These are phyloP conservation scores for Eucalyptus regnans DNA, from an alignment of 345 rosid genomes.

Conservation along the genomic window DNA sequence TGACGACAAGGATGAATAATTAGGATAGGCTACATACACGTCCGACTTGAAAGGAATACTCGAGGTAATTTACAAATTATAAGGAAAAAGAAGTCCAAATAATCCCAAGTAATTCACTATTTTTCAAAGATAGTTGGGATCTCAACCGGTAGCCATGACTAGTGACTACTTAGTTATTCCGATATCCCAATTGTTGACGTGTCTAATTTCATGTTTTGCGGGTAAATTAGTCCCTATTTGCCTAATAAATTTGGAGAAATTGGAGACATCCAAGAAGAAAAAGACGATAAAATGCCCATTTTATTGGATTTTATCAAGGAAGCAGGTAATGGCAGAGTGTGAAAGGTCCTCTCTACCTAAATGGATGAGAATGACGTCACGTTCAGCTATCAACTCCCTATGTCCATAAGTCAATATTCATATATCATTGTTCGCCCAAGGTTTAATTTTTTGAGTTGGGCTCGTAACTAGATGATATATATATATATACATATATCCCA, in stretches of 20 bases:
- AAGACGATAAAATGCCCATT: neutral
- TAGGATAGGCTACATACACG: rapidly evolving
- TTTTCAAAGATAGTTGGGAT: neutral
- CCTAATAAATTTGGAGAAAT: neutral
- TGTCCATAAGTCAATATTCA: neutral
- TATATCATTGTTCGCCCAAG: rapidly evolving
- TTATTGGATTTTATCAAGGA: too few relatives aligned
- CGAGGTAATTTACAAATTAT: neutral
- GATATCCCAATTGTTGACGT: neutral
- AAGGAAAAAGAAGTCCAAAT: too few relatives aligned
- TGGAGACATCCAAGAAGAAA: rapidly evolving
- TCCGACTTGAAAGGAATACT: rapidly evolving
- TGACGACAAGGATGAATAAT: rapidly evolving
- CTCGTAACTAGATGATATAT: too few relatives aligned
- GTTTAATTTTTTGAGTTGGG: too few relatives aligned
- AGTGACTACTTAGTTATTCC: rapidly evolving
- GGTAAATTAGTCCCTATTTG: neutral
- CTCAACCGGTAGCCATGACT: rapidly evolving
- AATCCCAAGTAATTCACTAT: too few relatives aligned
- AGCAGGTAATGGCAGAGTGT: neutral
- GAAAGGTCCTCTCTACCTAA: neutral
- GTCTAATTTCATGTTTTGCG: neutral
- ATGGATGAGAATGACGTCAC: neutral
- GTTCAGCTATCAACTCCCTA: neutral
- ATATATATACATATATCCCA: too few relatives aligned